Conservation (phyloP, 768 basidiomycete genomes). For the Pleurotus eryngii region DNA sequence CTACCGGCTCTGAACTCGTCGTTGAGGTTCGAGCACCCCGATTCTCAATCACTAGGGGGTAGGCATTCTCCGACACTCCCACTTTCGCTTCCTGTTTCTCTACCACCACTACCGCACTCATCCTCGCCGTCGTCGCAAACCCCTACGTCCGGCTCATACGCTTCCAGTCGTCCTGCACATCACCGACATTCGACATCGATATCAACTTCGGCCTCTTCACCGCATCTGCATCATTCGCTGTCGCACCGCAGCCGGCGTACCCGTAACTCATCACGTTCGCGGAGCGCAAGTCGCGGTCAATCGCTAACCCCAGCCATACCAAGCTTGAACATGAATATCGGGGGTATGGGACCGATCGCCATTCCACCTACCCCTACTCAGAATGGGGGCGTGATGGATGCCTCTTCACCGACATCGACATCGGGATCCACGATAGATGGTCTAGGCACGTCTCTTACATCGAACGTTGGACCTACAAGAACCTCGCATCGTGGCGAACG, state of each 20-base stretch:
- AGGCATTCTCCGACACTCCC: too few species aligned
- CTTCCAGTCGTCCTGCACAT: background rate
- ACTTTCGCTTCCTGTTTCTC: slow-evolving; percentile 29
- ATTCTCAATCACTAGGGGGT: background rate
- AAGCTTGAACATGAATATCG: slow-evolving; percentile 3
- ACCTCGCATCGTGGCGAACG: too few species aligned
- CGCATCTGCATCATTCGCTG: slow-evolving; percentile 2
- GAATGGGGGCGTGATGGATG: too few species aligned
- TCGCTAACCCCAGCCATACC: slow-evolving; percentile 5
- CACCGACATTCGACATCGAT: background rate
- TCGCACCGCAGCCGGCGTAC: slow-evolving; percentile 32
- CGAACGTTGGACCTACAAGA: too few species aligned
- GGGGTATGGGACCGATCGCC: background rate
- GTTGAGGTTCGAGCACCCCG: slow-evolving; percentile 27
- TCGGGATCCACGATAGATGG: too few species aligned
- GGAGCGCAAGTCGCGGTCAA: slow-evolving; percentile 14
- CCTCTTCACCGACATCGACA: too few species aligned
- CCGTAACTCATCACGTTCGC: slow-evolving; percentile 36
- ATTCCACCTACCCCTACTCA: background rate
- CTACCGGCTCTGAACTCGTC: slow-evolving; percentile 49
- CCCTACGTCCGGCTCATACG: slow-evolving; percentile 2
- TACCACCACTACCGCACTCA: slow-evolving; percentile 22
- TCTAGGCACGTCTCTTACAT: too few species aligned
- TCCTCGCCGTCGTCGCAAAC: slow-evolving; percentile 2
- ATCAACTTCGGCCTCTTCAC: background rate